phyloP scores from a whole-genome alignment of 1,139 yeast genomes.

The Pichia sp. region DNA sequence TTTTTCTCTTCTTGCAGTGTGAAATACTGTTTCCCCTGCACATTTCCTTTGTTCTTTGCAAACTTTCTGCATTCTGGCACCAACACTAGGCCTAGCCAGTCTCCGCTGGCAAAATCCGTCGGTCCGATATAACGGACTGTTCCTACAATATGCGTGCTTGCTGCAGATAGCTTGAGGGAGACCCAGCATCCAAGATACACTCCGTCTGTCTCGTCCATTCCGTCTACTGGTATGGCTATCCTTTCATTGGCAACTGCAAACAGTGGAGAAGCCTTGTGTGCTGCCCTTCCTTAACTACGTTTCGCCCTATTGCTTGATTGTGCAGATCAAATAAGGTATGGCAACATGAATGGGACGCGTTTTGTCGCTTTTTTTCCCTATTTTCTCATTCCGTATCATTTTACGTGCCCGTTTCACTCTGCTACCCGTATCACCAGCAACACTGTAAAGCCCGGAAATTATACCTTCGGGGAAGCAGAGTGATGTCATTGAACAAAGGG shows the following conservation, averaged over 20 bases:
- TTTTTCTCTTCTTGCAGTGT: not conserved
- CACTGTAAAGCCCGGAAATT: no score
- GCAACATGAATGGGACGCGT: not conserved
- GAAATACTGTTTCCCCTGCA: slow-evolving; percentile 63
- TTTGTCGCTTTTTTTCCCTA: not conserved
- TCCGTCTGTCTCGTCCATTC: not conserved
- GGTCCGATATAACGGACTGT: slow-evolving; percentile 46
- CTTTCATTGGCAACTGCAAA: no score
- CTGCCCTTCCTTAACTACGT: no score
- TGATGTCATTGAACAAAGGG: slow-evolving; percentile 27
- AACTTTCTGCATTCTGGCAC: slow-evolving; percentile 37
- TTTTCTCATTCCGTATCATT: not conserved
- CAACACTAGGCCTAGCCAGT: slow-evolving; percentile 79
- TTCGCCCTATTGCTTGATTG: not conserved
- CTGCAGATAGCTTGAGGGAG: not conserved
- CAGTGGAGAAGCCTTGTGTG: no score
- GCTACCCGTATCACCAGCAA: no score
- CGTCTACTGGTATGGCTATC: not conserved
- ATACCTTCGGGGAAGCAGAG: not conserved
- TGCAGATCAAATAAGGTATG: not conserved
- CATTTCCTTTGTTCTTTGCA: slow-evolving; percentile 80
- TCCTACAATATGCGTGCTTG: slow-evolving; percentile 32
- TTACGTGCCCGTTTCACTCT: not conserved
- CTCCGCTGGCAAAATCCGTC: slow-evolving; percentile 57
- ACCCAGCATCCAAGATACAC: slow-evolving; percentile 1